phyloP scores from a whole-genome alignment of 768 basidiomycete species.

The Aureoboletus auriporus region DNA sequence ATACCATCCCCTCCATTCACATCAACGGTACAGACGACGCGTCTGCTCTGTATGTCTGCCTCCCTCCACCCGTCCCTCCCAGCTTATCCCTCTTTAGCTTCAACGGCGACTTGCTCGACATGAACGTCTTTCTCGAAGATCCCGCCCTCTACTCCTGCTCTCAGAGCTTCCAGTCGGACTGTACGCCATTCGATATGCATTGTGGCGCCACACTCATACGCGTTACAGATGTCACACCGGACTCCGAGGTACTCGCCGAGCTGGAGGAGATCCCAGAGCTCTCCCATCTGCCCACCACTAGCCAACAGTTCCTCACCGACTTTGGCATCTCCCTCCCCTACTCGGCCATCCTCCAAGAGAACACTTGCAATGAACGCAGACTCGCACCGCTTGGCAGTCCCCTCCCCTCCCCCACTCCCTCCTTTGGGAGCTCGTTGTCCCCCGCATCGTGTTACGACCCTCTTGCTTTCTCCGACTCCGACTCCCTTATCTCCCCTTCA shows the following conservation, averaged over 20 bases:
- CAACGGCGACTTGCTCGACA: slow-evolving; percentile 1
- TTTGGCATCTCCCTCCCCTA: slow-evolving; percentile 5
- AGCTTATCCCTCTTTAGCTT: slow-evolving; percentile 16
- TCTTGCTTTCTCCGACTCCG: slow-evolving; percentile 17
- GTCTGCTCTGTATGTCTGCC: slow-evolving; percentile 12
- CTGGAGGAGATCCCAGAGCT: slow-evolving; percentile 20
- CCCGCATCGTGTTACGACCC: slow-evolving; percentile 14
- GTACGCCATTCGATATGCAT: slow-evolving; percentile 3
- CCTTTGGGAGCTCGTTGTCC: slow-evolving; percentile 21
- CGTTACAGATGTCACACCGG: not conserved
- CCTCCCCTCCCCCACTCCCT: slow-evolving; percentile 24
- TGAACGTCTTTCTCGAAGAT: not conserved
- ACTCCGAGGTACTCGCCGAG: not conserved
- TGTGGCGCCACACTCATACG: slow-evolving; percentile 16
- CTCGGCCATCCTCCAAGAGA: slow-evolving; percentile 15
- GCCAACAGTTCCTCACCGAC: slow-evolving; percentile 8
- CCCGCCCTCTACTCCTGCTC: not conserved
- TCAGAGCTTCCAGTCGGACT: not conserved
- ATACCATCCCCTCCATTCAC: slow-evolving; percentile 16
- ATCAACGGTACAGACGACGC: slow-evolving; percentile 10
- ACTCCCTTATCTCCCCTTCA: slow-evolving; percentile 16
- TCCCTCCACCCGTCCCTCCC: not conserved
- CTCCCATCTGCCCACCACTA: slow-evolving; percentile 7
- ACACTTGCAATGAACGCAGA: slow-evolving; percentile 3
- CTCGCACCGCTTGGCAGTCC: slow-evolving; percentile 12